phyloP scores from a whole-genome alignment of 352 stramenopile species.

The Phytopythium montanum region DNA sequence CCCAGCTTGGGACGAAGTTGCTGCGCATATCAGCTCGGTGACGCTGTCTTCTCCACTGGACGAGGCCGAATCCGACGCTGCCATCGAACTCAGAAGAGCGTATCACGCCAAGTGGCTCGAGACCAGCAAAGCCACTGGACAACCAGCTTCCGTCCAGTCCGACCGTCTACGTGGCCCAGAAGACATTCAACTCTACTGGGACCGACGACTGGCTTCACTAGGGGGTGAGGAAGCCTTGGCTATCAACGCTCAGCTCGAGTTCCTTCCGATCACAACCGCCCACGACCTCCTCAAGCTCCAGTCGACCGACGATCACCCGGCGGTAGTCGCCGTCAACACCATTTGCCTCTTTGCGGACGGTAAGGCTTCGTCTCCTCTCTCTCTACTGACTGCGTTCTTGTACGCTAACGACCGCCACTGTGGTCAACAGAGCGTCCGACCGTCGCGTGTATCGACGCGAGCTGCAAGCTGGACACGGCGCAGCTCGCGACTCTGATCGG shows the following conservation, averaged over 20 bases:
- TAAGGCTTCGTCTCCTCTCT: constrained; percentile 13
- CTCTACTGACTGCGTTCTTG: neutral
- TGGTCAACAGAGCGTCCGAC: constrained; percentile 37
- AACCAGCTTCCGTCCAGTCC: neutral
- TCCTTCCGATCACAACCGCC: neutral
- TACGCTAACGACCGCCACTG: constrained; percentile 4
- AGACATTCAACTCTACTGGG: constrained; percentile 1
- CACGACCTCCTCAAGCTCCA: constrained; percentile 24
- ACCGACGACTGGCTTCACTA: neutral
- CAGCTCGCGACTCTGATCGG: constrained; percentile 45
- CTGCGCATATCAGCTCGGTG: constrained; percentile 18
- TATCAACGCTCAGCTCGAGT: neutral
- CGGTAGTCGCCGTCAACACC: constrained; percentile 54
- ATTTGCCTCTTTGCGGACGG: constrained; percentile 77
- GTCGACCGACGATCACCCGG: constrained; percentile 10
- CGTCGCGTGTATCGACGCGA: constrained; percentile 58
- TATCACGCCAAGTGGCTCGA: constrained; percentile 35
- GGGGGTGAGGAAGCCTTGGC: neutral
- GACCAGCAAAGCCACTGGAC: neutral
- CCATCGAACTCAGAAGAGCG: constrained; percentile 20
- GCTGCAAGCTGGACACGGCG: constrained; percentile 54
- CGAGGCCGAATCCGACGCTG: constrained; percentile 12
- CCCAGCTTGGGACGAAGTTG: constrained; percentile 21
- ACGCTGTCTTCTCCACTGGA: constrained; percentile 24
- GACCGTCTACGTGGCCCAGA: neutral